Conservation (phyloP, 108 stramenopile genomes). For the Nitzschia sp. region DNA sequence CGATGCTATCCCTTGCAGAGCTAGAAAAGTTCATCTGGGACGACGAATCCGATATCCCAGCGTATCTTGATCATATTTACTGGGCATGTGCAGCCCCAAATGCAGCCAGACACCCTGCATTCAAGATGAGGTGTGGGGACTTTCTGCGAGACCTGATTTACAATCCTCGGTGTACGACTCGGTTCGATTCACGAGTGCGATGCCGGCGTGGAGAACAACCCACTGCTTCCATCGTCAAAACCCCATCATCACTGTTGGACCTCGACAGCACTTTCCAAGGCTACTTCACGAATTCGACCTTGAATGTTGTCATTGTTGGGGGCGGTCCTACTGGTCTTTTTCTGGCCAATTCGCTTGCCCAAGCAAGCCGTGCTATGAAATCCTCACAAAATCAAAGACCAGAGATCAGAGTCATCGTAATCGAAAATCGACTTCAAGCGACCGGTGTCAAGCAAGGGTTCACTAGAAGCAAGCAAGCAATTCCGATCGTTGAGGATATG, state of each 20-base stretch:
- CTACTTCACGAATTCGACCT: slow-evolving; percentile 5
- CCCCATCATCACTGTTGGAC: no score
- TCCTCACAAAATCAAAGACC: no score
- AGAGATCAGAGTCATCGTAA: slow-evolving; percentile 8
- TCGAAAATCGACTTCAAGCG: slow-evolving; percentile 25
- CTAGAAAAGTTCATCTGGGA: slow-evolving; percentile 18
- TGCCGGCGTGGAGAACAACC: neutral
- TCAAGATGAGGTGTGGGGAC: slow-evolving; percentile 7
- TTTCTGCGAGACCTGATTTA: slow-evolving; percentile 11
- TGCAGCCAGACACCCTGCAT: neutral
- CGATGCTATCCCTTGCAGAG: no score
- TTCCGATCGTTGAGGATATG: neutral
- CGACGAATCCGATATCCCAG: slow-evolving; percentile 16
- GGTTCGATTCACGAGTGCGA: slow-evolving; percentile 16
- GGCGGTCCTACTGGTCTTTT: slow-evolving; percentile 33
- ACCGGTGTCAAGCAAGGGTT: slow-evolving; percentile 23
- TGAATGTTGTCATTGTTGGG: slow-evolving; percentile 32
- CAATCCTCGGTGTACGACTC: slow-evolving; percentile 27
- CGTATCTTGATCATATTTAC: slow-evolving; percentile 9
- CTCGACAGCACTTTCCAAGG: neutral
- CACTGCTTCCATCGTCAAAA: neutral
- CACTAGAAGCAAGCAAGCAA: slow-evolving; percentile 22
- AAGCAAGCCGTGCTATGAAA: neutral
- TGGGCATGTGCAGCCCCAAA: slow-evolving; percentile 4
- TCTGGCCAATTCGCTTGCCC: slow-evolving; percentile 31